A percentile compares a stretch with the other conserved stretches of the same genome.
phyloP scores from a whole-genome alignment of 1,284 basidiomycete genomes.

The Pyrrhoderma lamaoense region DNA sequence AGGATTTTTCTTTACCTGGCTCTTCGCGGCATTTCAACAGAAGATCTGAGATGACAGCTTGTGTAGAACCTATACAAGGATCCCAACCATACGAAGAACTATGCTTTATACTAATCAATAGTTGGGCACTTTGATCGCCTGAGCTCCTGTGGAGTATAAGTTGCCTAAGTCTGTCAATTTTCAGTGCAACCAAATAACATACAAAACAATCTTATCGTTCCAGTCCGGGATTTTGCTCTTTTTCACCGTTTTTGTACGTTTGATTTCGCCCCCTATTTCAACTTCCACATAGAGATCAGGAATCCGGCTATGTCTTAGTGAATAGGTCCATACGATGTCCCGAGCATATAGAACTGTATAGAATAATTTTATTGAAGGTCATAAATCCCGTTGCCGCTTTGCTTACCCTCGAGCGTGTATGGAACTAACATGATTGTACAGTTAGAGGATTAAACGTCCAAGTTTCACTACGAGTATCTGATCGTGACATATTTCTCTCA shows the following conservation, averaged over 20 bases:
- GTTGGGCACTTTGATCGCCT: neutral
- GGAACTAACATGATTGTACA: no score
- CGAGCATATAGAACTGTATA: no score
- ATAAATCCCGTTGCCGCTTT: no score
- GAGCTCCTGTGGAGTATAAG: neutral
- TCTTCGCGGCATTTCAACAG: neutral
- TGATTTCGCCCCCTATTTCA: neutral
- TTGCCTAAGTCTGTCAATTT: neutral
- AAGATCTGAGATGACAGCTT: neutral
- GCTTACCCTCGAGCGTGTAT: no score
- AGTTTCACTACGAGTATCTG: no score
- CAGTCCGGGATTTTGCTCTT: neutral
- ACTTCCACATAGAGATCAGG: neutral
- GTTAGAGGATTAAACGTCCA: no score
- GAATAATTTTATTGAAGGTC: no score
- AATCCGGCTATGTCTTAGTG: neutral
- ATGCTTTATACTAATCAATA: neutral
- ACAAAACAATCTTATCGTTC: neutral
- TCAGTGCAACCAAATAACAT: neutral
- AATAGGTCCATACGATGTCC: no score
- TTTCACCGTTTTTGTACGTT: neutral
- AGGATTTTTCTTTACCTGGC: neutral
- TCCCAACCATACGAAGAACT: neutral
- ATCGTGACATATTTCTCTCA: no score
- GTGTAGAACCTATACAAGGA: neutral